Percentiles rank a stretch among this genome's conserved stretches.
Evolutionary conservation across 441 rosid species (phyloP).

Genomic region (Lepidium campestre): DNA sequence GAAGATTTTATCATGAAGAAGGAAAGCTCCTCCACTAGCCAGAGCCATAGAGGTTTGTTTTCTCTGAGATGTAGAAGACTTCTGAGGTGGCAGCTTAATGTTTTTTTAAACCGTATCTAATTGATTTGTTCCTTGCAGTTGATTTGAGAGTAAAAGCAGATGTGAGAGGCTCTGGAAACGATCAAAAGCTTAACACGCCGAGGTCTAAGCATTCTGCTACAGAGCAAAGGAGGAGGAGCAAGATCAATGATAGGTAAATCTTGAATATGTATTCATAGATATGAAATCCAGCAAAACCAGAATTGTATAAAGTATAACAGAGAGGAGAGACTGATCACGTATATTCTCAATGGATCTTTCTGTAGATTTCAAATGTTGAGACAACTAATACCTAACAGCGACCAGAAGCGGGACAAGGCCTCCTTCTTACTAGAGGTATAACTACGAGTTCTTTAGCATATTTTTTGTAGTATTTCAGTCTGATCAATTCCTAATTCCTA

Average conservation of each 20-base stretch:
- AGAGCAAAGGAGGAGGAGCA: slow-evolving; percentile 93
- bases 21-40: slow-evolving; percentile 54
- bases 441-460: neutral
- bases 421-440: slow-evolving; percentile 86
- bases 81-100: neutral
- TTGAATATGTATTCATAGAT: neutral
- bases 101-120: neutral
- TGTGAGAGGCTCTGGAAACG: slow-evolving; percentile 44
- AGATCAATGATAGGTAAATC: slow-evolving; percentile 82
- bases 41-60: slow-evolving; percentile 45
- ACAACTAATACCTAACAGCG: slow-evolving; percentile 79
- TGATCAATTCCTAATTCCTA: neutral
- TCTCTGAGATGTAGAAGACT: neutral
- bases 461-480: neutral
- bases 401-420: slow-evolving; percentile 94
- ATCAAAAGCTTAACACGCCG: slow-evolving; percentile 77
- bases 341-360: neutral
- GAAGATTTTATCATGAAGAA: slow-evolving; percentile 59
- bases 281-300: neutral
- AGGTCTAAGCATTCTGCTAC: slow-evolving; percentile 98
- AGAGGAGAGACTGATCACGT: neutral
- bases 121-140: neutral
- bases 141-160: slow-evolving; percentile 65
- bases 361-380: slow-evolving; percentile 88
- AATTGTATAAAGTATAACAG: neutral